A percentile compares a stretch with the other conserved stretches of the same genome.
Evolutionary conservation across 441 rosid genomes (phyloP).

Genomic region (Mallotus japonicus): DNA sequence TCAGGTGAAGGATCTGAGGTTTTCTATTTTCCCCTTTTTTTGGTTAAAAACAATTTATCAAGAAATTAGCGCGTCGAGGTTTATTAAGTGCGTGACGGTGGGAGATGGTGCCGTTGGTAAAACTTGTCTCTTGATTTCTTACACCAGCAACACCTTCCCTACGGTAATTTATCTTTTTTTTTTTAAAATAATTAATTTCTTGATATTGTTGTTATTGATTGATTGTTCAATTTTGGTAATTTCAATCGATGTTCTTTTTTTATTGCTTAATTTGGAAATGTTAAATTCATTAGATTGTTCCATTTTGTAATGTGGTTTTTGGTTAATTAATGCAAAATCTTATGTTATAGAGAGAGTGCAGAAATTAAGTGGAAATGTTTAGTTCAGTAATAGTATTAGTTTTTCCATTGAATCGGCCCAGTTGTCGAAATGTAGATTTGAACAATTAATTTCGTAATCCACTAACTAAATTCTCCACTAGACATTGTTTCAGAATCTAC

Average conservation of each 20-base stretch:
- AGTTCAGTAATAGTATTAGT: not conserved
- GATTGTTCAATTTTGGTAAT: not conserved
- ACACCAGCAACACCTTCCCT: slow-evolving; percentile 96
- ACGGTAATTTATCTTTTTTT: slow-evolving; percentile 44
- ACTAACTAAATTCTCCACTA: too few relatives aligned
- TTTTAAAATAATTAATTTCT: not conserved
- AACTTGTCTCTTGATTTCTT: slow-evolving; percentile 93
- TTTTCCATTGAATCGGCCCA: not conserved
- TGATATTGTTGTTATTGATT: not conserved
- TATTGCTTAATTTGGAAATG: slow-evolving; percentile 12
- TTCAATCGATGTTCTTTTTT: not conserved
- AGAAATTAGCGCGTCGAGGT: slow-evolving; percentile 92
- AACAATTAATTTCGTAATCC: not conserved
- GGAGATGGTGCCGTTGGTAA: slow-evolving; percentile 98
- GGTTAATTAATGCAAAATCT: not conserved
- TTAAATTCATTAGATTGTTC: not conserved
- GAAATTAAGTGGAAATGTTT: not conserved
- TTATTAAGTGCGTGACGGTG: slow-evolving; percentile 96
- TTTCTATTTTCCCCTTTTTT: slow-evolving; percentile 9
- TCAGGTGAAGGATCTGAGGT: slow-evolving; percentile 74
- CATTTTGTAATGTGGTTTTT: slow-evolving; percentile 14
- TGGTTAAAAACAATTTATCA: not conserved
- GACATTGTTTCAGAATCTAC: not conserved
- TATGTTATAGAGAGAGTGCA: too few relatives aligned
- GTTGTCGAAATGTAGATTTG: not conserved